Conservation (phyloP, 768 basidiomycete genomes). For the Boletus tomentosulus region DNA sequence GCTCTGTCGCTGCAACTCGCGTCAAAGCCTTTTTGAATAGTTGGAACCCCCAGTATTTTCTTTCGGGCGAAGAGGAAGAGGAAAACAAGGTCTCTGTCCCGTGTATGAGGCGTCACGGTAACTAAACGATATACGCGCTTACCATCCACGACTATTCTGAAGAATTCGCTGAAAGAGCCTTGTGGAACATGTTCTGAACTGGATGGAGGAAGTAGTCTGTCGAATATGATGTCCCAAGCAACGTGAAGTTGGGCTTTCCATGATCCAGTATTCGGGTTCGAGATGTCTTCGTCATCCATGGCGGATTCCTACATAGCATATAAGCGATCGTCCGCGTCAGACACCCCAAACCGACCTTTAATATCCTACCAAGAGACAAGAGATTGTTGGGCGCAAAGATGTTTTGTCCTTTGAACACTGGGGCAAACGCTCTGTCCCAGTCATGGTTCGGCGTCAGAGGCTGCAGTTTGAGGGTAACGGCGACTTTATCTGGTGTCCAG, state of each 20-base stretch:
- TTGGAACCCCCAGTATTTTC: conserved; percentile 96
- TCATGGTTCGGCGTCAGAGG: conserved; percentile 51
- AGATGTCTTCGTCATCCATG: conserved; percentile 48
- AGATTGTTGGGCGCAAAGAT: conserved; percentile 73
- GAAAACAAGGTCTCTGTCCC: conserved; percentile 80
- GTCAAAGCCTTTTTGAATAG: conserved; percentile 78
- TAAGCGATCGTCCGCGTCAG: conserved; percentile 6
- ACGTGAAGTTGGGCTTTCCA: conserved; percentile 94
- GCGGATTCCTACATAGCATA: conserved; percentile 47
- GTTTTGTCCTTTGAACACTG: conserved; percentile 73
- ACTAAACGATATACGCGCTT: conserved; percentile 19
- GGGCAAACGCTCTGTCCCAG: conserved; percentile 63
- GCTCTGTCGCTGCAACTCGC: conserved; percentile 55
- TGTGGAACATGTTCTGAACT: conserved; percentile 34
- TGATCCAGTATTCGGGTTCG: conserved; percentile 48
- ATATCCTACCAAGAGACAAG: conserved; percentile 61
- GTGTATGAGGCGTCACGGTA: not conserved
- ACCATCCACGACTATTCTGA: conserved; percentile 89
- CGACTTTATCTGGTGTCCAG: conserved; percentile 91
- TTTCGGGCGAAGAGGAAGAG: conserved; percentile 74
- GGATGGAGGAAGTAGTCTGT: conserved; percentile 58
- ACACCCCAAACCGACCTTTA: conserved; percentile 58
- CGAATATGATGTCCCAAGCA: conserved; percentile 83
- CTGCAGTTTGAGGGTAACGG: conserved; percentile 71
- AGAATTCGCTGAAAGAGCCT: conserved; percentile 87